Conservation (phyloP, 441 rosid genomes). For the Pelargonium citronellum region DNA sequence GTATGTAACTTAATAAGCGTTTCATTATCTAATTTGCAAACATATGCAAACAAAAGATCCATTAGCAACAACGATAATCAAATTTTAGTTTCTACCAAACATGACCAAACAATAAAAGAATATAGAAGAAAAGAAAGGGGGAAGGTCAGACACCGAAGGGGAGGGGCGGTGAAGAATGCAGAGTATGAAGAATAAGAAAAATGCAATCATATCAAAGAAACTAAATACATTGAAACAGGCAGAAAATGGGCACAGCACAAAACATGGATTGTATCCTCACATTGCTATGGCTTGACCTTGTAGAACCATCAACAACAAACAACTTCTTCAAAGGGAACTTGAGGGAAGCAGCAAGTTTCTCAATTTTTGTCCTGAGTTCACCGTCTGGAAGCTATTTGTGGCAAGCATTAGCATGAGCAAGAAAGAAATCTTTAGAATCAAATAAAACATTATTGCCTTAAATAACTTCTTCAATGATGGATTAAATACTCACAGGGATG, state of each 20-base stretch:
- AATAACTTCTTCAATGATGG: constrained; percentile 12
- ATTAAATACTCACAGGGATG: constrained; percentile 68
- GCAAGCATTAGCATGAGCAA: constrained; percentile 16
- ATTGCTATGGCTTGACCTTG: constrained; percentile 98
- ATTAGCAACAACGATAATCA: background rate
- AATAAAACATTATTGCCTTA: background rate
- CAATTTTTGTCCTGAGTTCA: constrained; percentile 68
- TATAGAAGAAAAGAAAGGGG: too few relatives aligned
- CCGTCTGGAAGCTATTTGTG: constrained; percentile 80
- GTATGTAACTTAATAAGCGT: too few relatives aligned
- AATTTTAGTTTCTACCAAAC: background rate
- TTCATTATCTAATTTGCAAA: too few relatives aligned
- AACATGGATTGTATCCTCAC: constrained; percentile 40
- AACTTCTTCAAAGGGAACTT: constrained; percentile 86
- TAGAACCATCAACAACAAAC: constrained; percentile 95
- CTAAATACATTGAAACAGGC: background rate
- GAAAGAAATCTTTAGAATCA: constrained; percentile 16
- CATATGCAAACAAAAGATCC: too few relatives aligned
- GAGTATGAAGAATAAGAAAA: background rate
- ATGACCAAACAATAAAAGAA: background rate
- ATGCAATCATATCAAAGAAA: background rate
- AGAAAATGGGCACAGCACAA: constrained; percentile 1
- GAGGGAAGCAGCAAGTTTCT: constrained; percentile 80
- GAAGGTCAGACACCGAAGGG: too few relatives aligned
- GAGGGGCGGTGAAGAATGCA: background rate